Conservation (phyloP, 1,284 basidiomycete genomes). For the Hemileia vastatrix region DNA sequence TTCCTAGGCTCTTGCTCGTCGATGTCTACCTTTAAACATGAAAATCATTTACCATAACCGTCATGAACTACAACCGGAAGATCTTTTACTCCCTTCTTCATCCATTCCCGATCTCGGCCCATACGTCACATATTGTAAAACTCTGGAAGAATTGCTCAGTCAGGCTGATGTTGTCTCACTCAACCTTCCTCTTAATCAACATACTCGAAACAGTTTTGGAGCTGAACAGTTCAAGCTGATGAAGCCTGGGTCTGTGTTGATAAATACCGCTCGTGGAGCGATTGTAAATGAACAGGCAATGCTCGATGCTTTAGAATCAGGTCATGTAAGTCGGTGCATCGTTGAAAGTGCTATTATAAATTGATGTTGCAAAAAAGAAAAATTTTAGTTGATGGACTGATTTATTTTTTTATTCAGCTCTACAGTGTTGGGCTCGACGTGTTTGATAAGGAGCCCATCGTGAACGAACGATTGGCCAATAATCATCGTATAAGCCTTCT, state of each 20-base stretch:
- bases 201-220: conserved; percentile 66
- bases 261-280: conserved; percentile 84
- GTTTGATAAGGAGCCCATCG: conserved; percentile 73
- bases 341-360: background rate
- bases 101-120: conserved; percentile 45
- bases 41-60: conserved; percentile 69
- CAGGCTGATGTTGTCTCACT: conserved; percentile 64
- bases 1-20: conserved; percentile 38
- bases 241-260: conserved; percentile 68
- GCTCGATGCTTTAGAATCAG: conserved; percentile 71
- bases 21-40: conserved; percentile 59
- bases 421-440: conserved; percentile 78
- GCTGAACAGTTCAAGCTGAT: conserved; percentile 66
- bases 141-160: conserved; percentile 60
- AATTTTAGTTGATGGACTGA: conserved; percentile 19
- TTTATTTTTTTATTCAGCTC: conserved; percentile 50
- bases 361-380: background rate
- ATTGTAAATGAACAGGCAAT: conserved; percentile 77
- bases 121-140: conserved; percentile 53
- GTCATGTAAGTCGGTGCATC: conserved; percentile 53
- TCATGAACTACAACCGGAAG: conserved; percentile 49
- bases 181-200: conserved; percentile 51
- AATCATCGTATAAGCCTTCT: conserved; percentile 55
- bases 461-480: conserved; percentile 50
- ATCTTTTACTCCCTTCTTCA: conserved; percentile 37